Base-by-base conservation (phyloP, 148 eudicot genomes). In the Fagopyrum esculentum region DNA sequence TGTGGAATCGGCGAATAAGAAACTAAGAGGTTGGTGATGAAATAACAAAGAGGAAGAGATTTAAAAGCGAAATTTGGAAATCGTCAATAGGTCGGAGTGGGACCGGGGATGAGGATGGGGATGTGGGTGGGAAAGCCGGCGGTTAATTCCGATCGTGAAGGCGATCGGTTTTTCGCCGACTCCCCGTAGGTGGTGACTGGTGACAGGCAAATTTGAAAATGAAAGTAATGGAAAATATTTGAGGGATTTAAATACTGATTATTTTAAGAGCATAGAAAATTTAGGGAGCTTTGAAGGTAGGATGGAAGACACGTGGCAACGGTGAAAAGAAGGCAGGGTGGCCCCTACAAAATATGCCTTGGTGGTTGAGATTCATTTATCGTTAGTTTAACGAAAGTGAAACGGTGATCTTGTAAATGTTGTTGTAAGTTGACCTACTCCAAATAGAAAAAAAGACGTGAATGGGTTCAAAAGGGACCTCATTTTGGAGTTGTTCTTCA, bases 111-210 rank as follows among this genome's bases (percentile, higher is more conserved):
- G 74, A 26, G 10, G 40, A 35, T 13, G 74, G 46, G 10, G 40
- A 35, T 9, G 54, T 6, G 6, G 49, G 26, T 6, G 75, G 70
- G 66, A 73, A 51, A 16, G 59, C 72, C 51, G 77, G 80, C 15
- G 54, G 69, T 70, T 40, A 54, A 49, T 71, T 70, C 78, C 52
- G 63, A 44, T 30, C 71, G 46, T 12, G 16, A 40, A 57, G 46
- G 5, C 71, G 47, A 66, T 66, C 71, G 71, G 71, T 35, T 66
- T 35, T 66, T 66, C 71, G 46, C 71, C 71, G 71, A 43, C 47
- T 66, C 6, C 19, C 71, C 46, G 47, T 15, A 17, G 71, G 13
- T 26, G 56, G 56, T 52, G 40, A 35, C 40, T 35, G 68, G 68
- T 26, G 68, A 26, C 68, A 29, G 68, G 68, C 40, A 61, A 6